A percentile compares a stretch with the other conserved stretches of the same genome.
Conservation (phyloP, 345 rosid species). For the Salix caprea region DNA sequence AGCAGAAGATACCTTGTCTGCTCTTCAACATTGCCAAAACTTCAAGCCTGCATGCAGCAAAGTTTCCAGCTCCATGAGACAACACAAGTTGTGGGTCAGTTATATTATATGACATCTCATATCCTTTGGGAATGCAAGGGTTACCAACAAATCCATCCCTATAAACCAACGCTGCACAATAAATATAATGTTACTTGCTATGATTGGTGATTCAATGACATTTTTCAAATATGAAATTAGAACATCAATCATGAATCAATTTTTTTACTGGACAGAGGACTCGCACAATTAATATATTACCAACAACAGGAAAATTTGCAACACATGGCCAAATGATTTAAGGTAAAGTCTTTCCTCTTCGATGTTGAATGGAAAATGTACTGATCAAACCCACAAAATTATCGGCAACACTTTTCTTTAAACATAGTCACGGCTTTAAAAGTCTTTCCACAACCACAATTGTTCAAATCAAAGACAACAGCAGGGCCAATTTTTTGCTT, state of each 20-base stretch:
- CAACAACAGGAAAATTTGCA: neutral
- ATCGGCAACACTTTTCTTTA: neutral
- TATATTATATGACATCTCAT: constrained; percentile 13
- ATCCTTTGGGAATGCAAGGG: constrained; percentile 44
- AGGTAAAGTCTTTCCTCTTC: neutral
- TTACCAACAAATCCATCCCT: constrained; percentile 11
- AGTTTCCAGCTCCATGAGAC: constrained; percentile 38
- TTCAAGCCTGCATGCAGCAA: constrained; percentile 39
- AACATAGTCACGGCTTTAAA: neutral
- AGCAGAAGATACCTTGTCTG: constrained; percentile 26
- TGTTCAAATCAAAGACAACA: neutral
- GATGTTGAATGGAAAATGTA: neutral
- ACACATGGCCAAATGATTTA: neutral
- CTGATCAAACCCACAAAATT: neutral
- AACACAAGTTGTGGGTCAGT: constrained; percentile 16
- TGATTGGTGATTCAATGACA: constrained; percentile 3
- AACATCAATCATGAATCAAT: neutral
- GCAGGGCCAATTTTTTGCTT: neutral
- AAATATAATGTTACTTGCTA: neutral
- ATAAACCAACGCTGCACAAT: constrained; percentile 24
- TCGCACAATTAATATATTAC: neutral
- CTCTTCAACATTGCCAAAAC: constrained; percentile 34
- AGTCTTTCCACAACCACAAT: neutral
- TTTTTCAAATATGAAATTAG: neutral
- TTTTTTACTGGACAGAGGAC: neutral